A percentile compares a stretch with the other conserved stretches of the same genome.
Conservation (phyloP, 257 asterid genomes). For the Rhazya stricta region DNA sequence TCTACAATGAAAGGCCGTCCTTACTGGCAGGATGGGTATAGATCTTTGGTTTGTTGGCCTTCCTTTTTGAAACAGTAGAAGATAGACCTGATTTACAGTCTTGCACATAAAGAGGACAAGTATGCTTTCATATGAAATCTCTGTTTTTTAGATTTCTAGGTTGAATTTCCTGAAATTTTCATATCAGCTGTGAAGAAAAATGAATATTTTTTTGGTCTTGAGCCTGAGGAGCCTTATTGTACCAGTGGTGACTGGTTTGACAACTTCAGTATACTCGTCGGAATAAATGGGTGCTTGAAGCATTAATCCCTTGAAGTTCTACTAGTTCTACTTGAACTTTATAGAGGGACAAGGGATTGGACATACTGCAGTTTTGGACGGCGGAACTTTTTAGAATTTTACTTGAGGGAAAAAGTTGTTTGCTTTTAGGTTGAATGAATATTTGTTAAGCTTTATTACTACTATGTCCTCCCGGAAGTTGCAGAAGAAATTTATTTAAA, state of each 20-base stretch:
- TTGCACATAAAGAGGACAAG: too few relatives aligned
- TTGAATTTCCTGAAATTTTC: neutral
- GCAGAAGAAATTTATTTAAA: constrained; percentile 1
- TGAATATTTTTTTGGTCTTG: too few relatives aligned
- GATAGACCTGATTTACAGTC: neutral
- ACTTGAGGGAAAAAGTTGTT: neutral
- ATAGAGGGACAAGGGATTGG: neutral
- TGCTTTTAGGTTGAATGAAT: neutral
- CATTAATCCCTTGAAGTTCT: neutral
- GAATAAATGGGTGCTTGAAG: neutral
- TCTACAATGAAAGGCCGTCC: neutral
- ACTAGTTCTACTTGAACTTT: neutral
- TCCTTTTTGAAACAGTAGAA: neutral
- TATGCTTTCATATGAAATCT: neutral
- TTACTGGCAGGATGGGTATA: neutral
- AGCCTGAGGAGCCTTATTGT: too few relatives aligned
- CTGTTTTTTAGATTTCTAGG: neutral
- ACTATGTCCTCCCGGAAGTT: neutral
- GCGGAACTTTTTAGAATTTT: neutral
- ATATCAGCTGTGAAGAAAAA: neutral
- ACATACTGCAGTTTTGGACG: neutral
- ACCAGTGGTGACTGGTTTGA: neutral
- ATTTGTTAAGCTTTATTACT: neutral
- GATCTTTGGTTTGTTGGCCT: neutral
- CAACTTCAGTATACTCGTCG: neutral